Conservation (phyloP, 108 stramenopile species). For the Nitzschia inconspicua region DNA sequence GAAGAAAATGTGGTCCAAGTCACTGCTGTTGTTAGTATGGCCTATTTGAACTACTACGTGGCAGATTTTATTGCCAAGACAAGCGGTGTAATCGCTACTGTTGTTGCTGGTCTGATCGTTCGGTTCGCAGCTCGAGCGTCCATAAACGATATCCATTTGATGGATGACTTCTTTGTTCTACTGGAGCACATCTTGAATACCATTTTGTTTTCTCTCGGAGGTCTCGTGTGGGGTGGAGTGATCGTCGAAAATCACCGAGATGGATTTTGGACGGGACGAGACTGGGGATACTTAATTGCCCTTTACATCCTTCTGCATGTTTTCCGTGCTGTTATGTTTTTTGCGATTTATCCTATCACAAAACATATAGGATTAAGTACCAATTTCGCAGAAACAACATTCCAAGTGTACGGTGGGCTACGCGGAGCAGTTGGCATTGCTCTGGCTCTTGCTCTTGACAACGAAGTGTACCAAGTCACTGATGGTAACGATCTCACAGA, state of each 20-base stretch:
- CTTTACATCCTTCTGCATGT: conserved; percentile 61
- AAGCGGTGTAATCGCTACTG: conserved; percentile 78
- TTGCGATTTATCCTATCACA: conserved; percentile 60
- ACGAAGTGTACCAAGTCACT: conserved; percentile 24
- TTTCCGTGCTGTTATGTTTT: conserved; percentile 57
- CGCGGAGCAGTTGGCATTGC: conserved; percentile 86
- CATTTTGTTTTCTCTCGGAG: conserved; percentile 86
- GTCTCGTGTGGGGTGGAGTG: conserved; percentile 73
- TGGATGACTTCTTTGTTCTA: conserved; percentile 78
- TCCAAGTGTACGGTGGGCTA: conserved; percentile 75
- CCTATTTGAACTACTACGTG: conserved; percentile 82
- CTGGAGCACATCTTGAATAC: conserved; percentile 88
- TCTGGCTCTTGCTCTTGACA: conserved; percentile 68
- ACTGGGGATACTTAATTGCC: conserved; percentile 62
- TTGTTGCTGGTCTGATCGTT: conserved; percentile 67
- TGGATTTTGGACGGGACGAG: conserved; percentile 42
- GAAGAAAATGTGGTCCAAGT: conserved; percentile 83
- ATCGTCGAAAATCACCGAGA: conserved; percentile 21
- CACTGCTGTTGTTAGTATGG: conserved; percentile 64
- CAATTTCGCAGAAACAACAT: conserved; percentile 49
- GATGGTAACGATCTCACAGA: conserved; percentile 4
- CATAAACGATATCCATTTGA: conserved; percentile 66
- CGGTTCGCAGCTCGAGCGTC: conserved; percentile 49
- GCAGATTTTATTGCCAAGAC: conserved; percentile 57
- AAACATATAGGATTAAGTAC: conserved; percentile 54